Conservation (phyloP, 345 rosid genomes). For the Citrus reticulata region DNA sequence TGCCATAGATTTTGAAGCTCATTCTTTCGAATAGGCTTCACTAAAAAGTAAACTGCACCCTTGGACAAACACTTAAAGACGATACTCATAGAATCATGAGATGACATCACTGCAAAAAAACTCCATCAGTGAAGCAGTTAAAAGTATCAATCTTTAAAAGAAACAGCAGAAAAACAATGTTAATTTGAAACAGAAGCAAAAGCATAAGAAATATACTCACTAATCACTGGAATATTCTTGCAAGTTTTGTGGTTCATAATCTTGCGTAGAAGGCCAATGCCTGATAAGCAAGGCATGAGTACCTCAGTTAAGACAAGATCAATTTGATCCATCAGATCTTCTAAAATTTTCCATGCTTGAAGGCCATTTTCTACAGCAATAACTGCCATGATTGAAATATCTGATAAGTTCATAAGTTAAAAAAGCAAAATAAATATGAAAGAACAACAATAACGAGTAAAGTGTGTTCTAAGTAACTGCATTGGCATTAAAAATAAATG, state of each 20-base stretch:
- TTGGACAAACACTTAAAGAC: constrained; percentile 58
- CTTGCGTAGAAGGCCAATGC: constrained; percentile 53
- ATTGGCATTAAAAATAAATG: background rate
- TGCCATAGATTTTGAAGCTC: constrained; percentile 64
- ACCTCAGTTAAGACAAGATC: constrained; percentile 65
- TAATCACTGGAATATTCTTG: constrained; percentile 54
- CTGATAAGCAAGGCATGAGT: constrained; percentile 47
- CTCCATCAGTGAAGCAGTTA: constrained; percentile 29
- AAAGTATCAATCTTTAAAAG: constrained; percentile 17
- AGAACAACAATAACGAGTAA: too few relatives aligned
- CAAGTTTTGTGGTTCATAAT: constrained; percentile 58
- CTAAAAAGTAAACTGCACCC: constrained; percentile 57
- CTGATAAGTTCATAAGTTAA: background rate
- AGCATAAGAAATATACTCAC: constrained; percentile 27
- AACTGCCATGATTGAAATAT: constrained; percentile 28
- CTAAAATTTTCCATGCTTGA: constrained; percentile 62
- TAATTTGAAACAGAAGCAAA: background rate
- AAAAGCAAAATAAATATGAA: background rate
- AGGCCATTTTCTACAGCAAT: constrained; percentile 46
- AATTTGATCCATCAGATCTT: constrained; percentile 42
- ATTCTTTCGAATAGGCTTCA: constrained; percentile 58
- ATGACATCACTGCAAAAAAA: constrained; percentile 61
- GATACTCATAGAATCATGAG: constrained; percentile 45
- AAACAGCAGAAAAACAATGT: background rate
- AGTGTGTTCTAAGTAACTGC: too few relatives aligned